Base-by-base conservation (phyloP, 2,329 filamentous ascomycete species). In the Lecanicillium sp. region DNA sequence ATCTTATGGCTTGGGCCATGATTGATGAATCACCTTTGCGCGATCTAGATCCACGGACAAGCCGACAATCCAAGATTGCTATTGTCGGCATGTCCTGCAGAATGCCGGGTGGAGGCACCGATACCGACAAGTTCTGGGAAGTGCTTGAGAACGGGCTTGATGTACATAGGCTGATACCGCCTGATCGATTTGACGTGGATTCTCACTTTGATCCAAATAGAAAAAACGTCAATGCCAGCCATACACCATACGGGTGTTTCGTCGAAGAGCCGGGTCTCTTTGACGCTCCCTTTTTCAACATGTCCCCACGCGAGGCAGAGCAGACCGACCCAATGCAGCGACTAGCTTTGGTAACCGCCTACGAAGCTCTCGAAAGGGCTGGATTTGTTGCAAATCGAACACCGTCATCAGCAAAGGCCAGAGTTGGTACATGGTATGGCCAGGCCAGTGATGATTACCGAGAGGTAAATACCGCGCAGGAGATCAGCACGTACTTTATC, bases 381-480 rank as follows among this genome's bases (percentile, higher is more conserved):
- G 87, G 86, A 0, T 80, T 84, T 54, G 79, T 86, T 0, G 78
- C 80, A 0, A 81, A 84, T 58, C 69, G 79, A 44, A 86, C 83
- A 0, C 77, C 83, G 0, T 84, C 83, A 0, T n/a, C n/a, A 86
- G 82, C 0, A 78, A 81, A 17, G 51, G 60, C 6, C 56, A 77
- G 77, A 61, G 81, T 89, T 41, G 86, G 84, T 27, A 84, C 83
- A 0, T 89, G 86, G 60, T 88, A 87, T 57, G 86, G 85, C 41
- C 81, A 84, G 60, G 85, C 84, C 1, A 86, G 82, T 42, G 84
- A 90, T 52, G 86, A 90, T 59, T 90, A 83, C 77, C 78, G 83
- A 65, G 85, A 89, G 58, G 81, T 87, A 51, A 89, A 89, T 58
- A 80, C 4, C 24, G 23, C 12, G 3, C 81, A 89, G 64, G 78